Conservation (phyloP, 2,329 filamentous ascomycete species). For the Penicillium freii region DNA sequence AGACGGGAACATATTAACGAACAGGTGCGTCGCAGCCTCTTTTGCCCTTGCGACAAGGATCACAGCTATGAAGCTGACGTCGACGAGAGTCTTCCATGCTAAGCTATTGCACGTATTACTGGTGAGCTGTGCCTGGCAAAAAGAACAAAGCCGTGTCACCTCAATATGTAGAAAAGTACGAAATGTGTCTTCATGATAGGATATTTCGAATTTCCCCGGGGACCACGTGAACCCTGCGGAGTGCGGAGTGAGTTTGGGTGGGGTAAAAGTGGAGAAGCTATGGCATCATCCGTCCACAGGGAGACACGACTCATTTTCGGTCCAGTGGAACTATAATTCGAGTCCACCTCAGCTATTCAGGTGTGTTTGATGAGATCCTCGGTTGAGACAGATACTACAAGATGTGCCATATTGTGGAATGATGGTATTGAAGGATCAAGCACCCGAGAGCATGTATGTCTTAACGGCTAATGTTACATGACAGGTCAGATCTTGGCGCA, state of each 20-base stretch:
- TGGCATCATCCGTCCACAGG: neutral
- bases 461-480: neutral
- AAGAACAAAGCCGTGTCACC: neutral
- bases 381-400: neutral
- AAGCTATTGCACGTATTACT: neutral
- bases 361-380: neutral
- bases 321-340: constrained; percentile 1
- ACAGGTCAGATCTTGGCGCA: neutral
- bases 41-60: constrained; percentile 49
- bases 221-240: neutral
- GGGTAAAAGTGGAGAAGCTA: neutral
- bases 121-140: no score
- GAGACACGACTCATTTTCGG: neutral
- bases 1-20: neutral
- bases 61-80: constrained; percentile 41
- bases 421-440: neutral
- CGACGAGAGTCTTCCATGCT: constrained; percentile 16
- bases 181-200: no score
- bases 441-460: no score
- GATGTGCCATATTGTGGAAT: neutral
- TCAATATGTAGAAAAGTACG: neutral
- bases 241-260: neutral
- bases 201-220: neutral
- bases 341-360: neutral
- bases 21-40: constrained; percentile 44